Percentiles rank a stretch among this genome's conserved stretches.
Evolutionary conservation across 2,329 filamentous ascomycete genomes (phyloP).

Genomic region (Colletotrichum sp.): DNA sequence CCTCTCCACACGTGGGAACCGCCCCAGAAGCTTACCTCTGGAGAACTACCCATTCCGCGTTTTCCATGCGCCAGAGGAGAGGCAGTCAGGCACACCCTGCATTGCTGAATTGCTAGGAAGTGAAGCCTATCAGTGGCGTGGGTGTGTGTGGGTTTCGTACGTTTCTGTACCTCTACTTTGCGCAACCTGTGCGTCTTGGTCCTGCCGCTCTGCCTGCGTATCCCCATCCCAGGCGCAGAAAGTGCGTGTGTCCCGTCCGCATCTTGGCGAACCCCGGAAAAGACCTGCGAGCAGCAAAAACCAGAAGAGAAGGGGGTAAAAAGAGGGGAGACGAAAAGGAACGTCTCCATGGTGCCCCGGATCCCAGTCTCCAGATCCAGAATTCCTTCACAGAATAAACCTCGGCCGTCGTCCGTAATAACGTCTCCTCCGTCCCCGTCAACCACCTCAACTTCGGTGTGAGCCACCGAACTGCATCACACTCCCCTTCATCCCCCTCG

Average conservation of each 20-base stretch:
- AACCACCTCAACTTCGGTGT: constrained; percentile 17
- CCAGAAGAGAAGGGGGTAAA: constrained; percentile 4
- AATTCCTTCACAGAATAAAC: constrained; percentile 2
- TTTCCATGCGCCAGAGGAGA: not conserved
- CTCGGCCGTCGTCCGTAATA: constrained; percentile 16
- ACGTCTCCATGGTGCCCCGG: not conserved
- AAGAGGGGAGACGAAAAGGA: not conserved
- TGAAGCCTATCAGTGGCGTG: constrained; percentile 17
- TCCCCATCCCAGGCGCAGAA: not conserved
- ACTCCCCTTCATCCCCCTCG: not conserved
- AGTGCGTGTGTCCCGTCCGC: not conserved
- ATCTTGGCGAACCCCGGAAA: constrained; percentile 9
- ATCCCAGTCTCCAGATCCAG: not conserved
- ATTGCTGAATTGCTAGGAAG: not conserved
- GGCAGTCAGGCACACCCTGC: not conserved
- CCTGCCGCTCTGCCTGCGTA: not conserved
- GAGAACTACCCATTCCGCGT: not conserved
- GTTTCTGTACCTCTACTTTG: constrained; percentile 10
- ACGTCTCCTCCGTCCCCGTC: constrained; percentile 5
- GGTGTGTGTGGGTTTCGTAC: not conserved
- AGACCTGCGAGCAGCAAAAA: not conserved
- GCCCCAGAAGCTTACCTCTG: constrained; percentile 18
- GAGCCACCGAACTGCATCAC: constrained; percentile 22
- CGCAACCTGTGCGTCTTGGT: not conserved
- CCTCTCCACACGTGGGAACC: constrained; percentile 10